Base-by-base conservation (phyloP, 2,329 filamentous ascomycete species). In the Trichoderma polysporum region DNA sequence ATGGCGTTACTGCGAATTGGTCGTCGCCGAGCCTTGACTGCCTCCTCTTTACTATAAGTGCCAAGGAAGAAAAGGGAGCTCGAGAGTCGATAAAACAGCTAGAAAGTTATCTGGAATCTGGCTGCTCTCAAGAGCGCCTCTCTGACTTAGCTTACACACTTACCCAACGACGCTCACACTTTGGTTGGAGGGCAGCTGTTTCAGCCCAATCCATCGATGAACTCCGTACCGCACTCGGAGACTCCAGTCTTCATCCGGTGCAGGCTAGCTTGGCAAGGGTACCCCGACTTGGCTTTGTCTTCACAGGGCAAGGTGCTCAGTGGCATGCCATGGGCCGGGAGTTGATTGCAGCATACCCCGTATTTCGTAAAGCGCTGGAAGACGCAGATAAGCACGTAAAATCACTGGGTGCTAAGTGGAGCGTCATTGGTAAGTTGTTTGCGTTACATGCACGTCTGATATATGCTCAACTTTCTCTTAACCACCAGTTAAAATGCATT, bases 251-350 rank as follows among this genome's bases (percentile, higher is more conserved):
- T 27, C 29, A 17, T 39, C 41, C 13, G 19, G 15, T 15, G 5
- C 19, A 60, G 22, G 31, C 57, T 13, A 29, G 31, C 41, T n/a
- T 27, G 41, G 27, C 56, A 6, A 22, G 22, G 41, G 41, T 45
- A 19, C 45, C 58, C 10, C 27, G 45, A 10, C 47, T 61, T 2
- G 58, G 58, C 15, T 53, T 53, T 31, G 63, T 66, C 2, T 66
- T 66, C 13, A 60, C 54, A 1, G 63, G 63, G 10, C 63, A 66
- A 12, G 63, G 63, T 2, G 63, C 63, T 13, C 63, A 66, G 25
- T 66, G 53, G 63, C 29, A 45, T 17, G 35, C 33, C 3, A 66
- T 66, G 63, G 63, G 63, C 0, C 41, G 37, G 8, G 39, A 60
- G 15, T 41, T 66, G 2, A 15, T 60, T 4, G 31, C n/a, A 9